Conservation (phyloP, 2,329 filamentous ascomycete species). For the Microsporum canis region DNA sequence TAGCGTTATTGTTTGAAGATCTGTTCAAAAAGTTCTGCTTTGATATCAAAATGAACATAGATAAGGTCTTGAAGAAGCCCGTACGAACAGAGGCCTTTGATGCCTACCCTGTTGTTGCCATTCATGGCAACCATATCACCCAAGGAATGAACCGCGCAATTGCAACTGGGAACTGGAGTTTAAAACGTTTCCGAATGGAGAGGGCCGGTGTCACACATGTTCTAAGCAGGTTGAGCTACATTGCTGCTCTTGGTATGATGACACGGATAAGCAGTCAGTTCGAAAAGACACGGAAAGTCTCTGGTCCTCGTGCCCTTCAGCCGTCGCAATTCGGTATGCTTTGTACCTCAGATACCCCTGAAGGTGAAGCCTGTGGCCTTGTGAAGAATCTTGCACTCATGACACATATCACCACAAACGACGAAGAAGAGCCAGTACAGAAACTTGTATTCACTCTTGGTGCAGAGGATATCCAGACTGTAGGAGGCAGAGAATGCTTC, state of each 20-base stretch:
- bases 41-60: slow-evolving; percentile 83
- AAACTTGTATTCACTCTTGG: slow-evolving; percentile 79
- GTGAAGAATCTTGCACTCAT: slow-evolving; percentile 97
- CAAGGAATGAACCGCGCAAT: slow-evolving; percentile 91
- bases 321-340: slow-evolving; percentile 98
- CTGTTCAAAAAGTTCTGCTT: slow-evolving; percentile 90
- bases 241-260: slow-evolving; percentile 98
- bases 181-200: slow-evolving; percentile 99
- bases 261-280: slow-evolving; percentile 97
- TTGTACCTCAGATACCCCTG: slow-evolving; percentile 91
- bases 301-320: slow-evolving; percentile 86
- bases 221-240: slow-evolving; percentile 88
- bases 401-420: slow-evolving; percentile 97
- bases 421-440: slow-evolving; percentile 81
- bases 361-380: slow-evolving; percentile 95
- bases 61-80: slow-evolving; percentile 90
- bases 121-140: slow-evolving; percentile 78
- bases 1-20: slow-evolving; percentile 92
- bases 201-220: slow-evolving; percentile 94
- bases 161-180: slow-evolving; percentile 92
- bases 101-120: slow-evolving; percentile 69
- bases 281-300: slow-evolving; percentile 95
- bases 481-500: slow-evolving; percentile 80
- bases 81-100: slow-evolving; percentile 83
- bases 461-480: slow-evolving; percentile 66